Base-by-base conservation (phyloP, 1,139 yeast species). In the Debaryomyces coudertii region DNA sequence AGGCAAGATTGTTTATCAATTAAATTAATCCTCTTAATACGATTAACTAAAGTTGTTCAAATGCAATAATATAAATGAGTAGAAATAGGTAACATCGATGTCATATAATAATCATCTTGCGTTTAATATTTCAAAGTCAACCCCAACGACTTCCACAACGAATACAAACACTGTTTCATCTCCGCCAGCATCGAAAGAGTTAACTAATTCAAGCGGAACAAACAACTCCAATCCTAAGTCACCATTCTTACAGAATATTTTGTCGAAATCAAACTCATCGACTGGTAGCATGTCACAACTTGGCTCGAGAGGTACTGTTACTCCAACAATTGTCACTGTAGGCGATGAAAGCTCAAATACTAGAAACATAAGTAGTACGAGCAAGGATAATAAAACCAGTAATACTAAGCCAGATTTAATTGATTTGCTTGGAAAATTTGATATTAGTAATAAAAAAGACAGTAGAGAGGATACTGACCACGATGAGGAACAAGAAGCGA, bases 121-220 rank as follows among this genome's bases (percentile, higher is more conserved):
- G n/a, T 73, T 73, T 53, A 72, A 62, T 48, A 61, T 72, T 15
- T 58, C 73, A 40, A 74, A 74, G 54, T 58, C 79, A 6, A 62
- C 70, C 2, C 69, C 79, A n/a, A 74, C 79, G 2, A 74, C 79
- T 2, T 72, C 77, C 22, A 72, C 77, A 11, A 65, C 70, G 18
- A 71, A 70, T 47, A 61, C 71, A 28, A 67, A 58, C 46, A 62
- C 70, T 2, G 57, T 61, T 0, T 65, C 71, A 4, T 54, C 58
- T n/a, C 55, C 61, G 29, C 53, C 54, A 36, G 35, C 47, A 36
- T 36, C 48, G 36, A 27, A 38, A 8, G 46, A 39, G 11, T 25
- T 12, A n/a, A n/a, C 39, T 68, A 8, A 57, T 60, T 1, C 63
- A 65, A 6, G 55, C 57, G 18, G 54, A 57, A 35, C 50, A 51